phyloP scores from a whole-genome alignment of 2,329 filamentous ascomycete species.

The Cytospora piceae region DNA sequence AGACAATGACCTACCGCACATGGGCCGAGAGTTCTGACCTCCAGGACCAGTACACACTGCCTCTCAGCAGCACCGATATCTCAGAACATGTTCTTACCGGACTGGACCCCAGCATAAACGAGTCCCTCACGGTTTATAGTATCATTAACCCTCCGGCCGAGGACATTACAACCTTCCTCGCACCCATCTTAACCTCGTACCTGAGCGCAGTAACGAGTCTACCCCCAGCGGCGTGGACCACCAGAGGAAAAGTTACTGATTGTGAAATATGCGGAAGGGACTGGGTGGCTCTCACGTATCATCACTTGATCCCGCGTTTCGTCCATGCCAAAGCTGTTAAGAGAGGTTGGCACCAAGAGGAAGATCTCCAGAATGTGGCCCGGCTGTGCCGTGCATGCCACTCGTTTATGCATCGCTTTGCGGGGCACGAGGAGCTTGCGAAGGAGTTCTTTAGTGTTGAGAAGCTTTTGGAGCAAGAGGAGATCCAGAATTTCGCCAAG shows the following conservation, averaged over 20 bases:
- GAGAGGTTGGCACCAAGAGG: conserved; percentile 77
- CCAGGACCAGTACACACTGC: conserved; percentile 58
- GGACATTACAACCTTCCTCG: conserved; percentile 61
- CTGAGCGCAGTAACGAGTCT: conserved; percentile 59
- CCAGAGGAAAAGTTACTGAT: conserved; percentile 52
- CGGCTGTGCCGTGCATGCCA: conserved; percentile 88
- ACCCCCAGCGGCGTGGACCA: conserved; percentile 66
- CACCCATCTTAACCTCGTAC: conserved; percentile 67
- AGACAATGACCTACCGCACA: conserved; percentile 62
- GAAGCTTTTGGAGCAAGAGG: conserved; percentile 67
- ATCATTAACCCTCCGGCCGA: conserved; percentile 52
- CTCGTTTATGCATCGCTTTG: conserved; percentile 77
- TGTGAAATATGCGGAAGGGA: conserved; percentile 80
- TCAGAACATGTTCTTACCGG: conserved; percentile 52
- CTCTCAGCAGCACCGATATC: conserved; percentile 56
- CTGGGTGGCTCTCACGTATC: conserved; percentile 79
- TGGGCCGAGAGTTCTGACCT: conserved; percentile 55
- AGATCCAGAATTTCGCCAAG: conserved; percentile 69
- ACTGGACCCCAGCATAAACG: conserved; percentile 63
- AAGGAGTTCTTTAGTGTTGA: conserved; percentile 75
- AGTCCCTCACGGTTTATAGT: conserved; percentile 70
- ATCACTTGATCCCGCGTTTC: conserved; percentile 81
- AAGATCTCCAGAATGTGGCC: conserved; percentile 77
- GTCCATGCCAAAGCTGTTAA: conserved; percentile 78
- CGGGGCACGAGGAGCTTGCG: conserved; percentile 77